Percentiles rank a stretch among this genome's conserved stretches.
phyloP scores from a whole-genome alignment of 805 yeast genomes.

The Candida quercuum region DNA sequence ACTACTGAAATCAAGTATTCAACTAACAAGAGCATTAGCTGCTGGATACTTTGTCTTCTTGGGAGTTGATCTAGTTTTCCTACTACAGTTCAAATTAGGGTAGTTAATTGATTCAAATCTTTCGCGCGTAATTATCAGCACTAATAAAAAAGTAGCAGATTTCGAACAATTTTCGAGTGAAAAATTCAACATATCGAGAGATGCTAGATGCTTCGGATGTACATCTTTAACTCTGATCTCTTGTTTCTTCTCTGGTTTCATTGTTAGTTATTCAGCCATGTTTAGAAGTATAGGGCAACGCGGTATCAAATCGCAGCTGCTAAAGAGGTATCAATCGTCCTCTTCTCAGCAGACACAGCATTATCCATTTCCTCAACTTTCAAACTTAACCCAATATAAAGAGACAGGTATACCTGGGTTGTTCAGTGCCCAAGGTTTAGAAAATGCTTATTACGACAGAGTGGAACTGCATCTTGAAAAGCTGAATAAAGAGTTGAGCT shows the following conservation, averaged over 20 bases:
- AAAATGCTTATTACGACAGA: constrained; percentile 46
- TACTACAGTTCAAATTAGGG: no score
- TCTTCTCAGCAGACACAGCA: constrained; percentile 9
- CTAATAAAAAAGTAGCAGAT: constrained; percentile 8
- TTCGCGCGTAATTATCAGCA: constrained; percentile 16
- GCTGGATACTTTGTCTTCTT: no score
- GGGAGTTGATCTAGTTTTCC: no score
- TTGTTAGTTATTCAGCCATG: background rate
- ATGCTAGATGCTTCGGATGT: no score
- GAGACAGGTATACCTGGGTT: constrained; percentile 43
- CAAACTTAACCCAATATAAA: constrained; percentile 12
- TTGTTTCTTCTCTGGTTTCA: no score
- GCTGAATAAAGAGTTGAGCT: constrained; percentile 31
- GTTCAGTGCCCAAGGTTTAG: constrained; percentile 39
- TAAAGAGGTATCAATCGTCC: background rate
- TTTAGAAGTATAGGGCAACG: background rate
- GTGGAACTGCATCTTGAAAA: constrained; percentile 32
- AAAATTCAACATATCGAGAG: background rate
- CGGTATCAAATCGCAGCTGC: background rate
- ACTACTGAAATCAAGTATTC: background rate
- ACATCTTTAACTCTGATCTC: no score
- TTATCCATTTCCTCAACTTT: constrained; percentile 8
- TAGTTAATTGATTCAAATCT: no score
- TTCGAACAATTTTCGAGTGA: background rate
- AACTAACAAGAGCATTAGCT: no score